Evolutionary conservation across 805 yeast genomes (phyloP).

Genomic region (Metschnikowia proteae): DNA sequence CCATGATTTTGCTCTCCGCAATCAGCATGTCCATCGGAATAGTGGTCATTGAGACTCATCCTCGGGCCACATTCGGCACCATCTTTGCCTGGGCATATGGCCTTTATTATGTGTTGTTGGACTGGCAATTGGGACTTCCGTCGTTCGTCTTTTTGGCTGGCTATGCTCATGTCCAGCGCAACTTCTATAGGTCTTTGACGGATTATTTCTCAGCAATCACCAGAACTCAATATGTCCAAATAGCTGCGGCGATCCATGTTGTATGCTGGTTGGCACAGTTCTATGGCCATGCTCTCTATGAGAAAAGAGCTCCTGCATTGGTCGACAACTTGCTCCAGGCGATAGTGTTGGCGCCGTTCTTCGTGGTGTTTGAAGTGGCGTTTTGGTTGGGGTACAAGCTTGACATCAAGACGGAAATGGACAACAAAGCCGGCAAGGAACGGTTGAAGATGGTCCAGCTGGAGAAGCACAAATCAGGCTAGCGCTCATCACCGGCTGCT

Average conservation of each 20-base stretch:
- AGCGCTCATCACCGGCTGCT: not conserved
- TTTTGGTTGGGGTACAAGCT: constrained; percentile 62
- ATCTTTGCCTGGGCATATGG: constrained; percentile 47
- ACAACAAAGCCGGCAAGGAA: constrained; percentile 40
- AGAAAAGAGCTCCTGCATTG: constrained; percentile 80
- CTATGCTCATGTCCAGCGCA: constrained; percentile 22
- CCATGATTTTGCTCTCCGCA: constrained; percentile 61
- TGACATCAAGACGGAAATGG: constrained; percentile 49
- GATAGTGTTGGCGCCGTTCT: constrained; percentile 84
- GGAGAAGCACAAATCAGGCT: constrained; percentile 6
- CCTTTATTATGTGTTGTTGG: constrained; percentile 56
- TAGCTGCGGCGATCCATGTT: constrained; percentile 43
- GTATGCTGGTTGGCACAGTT: constrained; percentile 80
- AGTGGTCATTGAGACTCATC: constrained; percentile 13
- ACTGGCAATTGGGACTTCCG: constrained; percentile 40
- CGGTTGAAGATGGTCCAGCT: constrained; percentile 31
- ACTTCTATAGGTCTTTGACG: constrained; percentile 17
- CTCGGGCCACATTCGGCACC: constrained; percentile 46
- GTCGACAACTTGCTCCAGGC: constrained; percentile 82
- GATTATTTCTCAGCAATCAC: constrained; percentile 2
- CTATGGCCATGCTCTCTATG: constrained; percentile 81
- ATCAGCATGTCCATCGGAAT: constrained; percentile 31
- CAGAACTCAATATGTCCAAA: constrained; percentile 21
- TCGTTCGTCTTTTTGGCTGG: constrained; percentile 22
- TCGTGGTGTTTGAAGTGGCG: constrained; percentile 74